Evolutionary conservation across 2,329 filamentous ascomycete species (phyloP).

Genomic region (Fusarium tupiense): DNA sequence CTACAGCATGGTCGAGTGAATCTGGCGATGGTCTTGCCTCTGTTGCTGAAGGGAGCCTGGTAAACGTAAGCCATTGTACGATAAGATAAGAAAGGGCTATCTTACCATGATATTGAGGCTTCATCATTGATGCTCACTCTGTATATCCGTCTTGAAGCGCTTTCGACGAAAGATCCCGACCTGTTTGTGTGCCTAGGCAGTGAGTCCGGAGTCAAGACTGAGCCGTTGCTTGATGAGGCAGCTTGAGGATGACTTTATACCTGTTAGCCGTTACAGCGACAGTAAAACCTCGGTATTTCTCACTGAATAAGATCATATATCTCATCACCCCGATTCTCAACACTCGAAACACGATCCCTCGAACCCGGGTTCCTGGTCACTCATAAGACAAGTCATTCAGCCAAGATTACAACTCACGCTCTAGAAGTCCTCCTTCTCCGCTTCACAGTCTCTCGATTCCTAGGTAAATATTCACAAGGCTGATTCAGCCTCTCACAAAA

Average conservation of each 20-base stretch:
- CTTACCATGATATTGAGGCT: neutral
- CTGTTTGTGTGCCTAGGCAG: neutral
- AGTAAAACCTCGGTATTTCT: fast-evolving
- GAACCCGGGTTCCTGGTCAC: neutral
- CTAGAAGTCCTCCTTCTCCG: conserved; percentile 20
- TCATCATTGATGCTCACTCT: neutral
- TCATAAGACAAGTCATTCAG: neutral
- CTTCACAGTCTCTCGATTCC: conserved; percentile 19
- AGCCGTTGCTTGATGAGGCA: conserved; percentile 9
- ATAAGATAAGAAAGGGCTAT: neutral
- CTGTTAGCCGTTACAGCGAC: neutral
- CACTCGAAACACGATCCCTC: neutral
- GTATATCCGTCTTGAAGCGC: neutral
- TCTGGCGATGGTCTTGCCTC: conserved; percentile 2
- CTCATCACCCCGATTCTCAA: conserved; percentile 2
- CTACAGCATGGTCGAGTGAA: conserved; percentile 13
- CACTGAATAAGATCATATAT: conserved; percentile 20
- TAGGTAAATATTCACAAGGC: conserved; percentile 24
- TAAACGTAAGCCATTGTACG: neutral
- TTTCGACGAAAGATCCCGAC: neutral
- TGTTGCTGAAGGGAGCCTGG: neutral
- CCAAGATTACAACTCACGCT: neutral
- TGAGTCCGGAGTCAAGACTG: conserved; percentile 14
- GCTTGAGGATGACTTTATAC: neutral
- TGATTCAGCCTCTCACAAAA: conserved; percentile 35